Conservation (phyloP, 2,329 filamentous ascomycete species). For the Periglandula ipomoeae region DNA sequence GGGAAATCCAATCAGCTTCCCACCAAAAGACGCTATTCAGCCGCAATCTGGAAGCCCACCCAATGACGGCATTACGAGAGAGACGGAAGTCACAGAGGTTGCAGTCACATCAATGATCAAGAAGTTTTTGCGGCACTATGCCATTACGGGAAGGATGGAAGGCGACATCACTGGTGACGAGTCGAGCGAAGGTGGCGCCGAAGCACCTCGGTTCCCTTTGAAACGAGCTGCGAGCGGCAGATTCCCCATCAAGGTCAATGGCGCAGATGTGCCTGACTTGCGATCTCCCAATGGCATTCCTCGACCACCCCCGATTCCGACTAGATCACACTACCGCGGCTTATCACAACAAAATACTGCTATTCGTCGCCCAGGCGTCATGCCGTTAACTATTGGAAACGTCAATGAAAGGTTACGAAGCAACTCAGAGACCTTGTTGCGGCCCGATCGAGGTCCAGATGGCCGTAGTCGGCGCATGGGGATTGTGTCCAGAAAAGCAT, state of each 20-base stretch:
- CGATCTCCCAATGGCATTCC: conserved; percentile 55
- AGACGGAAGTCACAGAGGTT: conserved; percentile 56
- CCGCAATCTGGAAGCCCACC: conserved; percentile 45
- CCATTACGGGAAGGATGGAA: conserved; percentile 42
- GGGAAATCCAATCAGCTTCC: conserved; percentile 77
- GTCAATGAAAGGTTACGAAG: conserved; percentile 58
- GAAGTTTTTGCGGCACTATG: conserved; percentile 46
- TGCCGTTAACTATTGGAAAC: conserved; percentile 60
- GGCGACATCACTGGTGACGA: conserved; percentile 50
- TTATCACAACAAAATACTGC: conserved; percentile 58
- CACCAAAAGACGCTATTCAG: conserved; percentile 60
- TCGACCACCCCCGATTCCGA: conserved; percentile 68
- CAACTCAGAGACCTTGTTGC: conserved; percentile 53
- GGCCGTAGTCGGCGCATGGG: conserved; percentile 56
- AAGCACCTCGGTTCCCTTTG: conserved; percentile 65
- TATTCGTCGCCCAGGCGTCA: conserved; percentile 61
- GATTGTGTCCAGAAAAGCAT: conserved; percentile 49
- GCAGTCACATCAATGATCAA: conserved; percentile 53
- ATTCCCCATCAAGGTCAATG: conserved; percentile 64
- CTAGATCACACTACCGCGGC: conserved; percentile 66
- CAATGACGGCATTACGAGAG: conserved; percentile 41
- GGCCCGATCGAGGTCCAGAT: conserved; percentile 38
- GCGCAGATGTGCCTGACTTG: conserved; percentile 56
- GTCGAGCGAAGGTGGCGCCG: conserved; percentile 58
- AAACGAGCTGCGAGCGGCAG: conserved; percentile 55